Base-by-base conservation (phyloP, 2,329 filamentous ascomycete species). In the Aspergillus piperis region DNA sequence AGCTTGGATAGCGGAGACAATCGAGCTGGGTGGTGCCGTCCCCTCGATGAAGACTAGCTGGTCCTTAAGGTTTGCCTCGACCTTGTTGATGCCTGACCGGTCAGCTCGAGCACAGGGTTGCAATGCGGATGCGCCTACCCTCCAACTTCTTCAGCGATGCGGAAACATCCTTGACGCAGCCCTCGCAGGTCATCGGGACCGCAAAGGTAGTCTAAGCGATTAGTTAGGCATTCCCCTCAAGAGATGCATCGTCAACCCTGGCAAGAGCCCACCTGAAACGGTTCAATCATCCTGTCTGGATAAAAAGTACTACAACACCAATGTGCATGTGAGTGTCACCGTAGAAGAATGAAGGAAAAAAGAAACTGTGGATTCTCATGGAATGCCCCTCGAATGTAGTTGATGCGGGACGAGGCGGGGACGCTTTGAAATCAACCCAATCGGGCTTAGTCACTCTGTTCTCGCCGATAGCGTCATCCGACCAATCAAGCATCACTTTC, bases 121-220 rank as follows among this genome's bases (percentile, higher is more conserved):
- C 32, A 36, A 36, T 36, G 23, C 6, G n/a, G 11, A 13, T 15
- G 39, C 32, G 39, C 71, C 61, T 80, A 88, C 86, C 86, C 71
- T 86, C 83, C 47, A 98, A 80, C 71, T 89, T 87, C 76, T 89
- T 85, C 54, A 98, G 81, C 51, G 91, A 88, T 64, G 86, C 85
- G 71, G 92, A 92, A 74, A 99, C 88, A 70, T 92, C 88, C 77
- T 93, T 89, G 76, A 96, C 87, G 81, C 95, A 98, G 72, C 85
- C 83, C 70, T 96, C 89, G 81, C 95, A 98, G 78, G 88, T 92
- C 82, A 98, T 88, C 58, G 92, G 93, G 68, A 98, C 95, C 65
- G 94, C 92, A 77, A 98, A 98, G 66, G 94, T 89, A 62, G 94
- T 96, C 90, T 98, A 69, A 44, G 48, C 25, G 21, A 51, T 71